Evolutionary conservation across 768 basidiomycete genomes (phyloP).

Genomic region (Lactarius trivialis): DNA sequence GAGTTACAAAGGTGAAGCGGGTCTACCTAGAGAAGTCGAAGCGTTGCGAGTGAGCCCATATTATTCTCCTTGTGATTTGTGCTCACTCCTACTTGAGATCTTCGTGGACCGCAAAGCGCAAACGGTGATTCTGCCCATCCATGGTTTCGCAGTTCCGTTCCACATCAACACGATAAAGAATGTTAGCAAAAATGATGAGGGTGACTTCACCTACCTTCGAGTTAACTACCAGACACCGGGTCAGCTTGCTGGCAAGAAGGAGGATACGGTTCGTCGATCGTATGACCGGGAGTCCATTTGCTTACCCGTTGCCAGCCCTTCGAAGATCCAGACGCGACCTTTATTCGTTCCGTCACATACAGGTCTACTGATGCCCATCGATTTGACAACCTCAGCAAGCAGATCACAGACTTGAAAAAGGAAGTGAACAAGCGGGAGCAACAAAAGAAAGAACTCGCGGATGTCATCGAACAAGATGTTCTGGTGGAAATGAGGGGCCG

Average conservation of each 20-base stretch:
- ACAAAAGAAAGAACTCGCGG: slow-evolving; percentile 97
- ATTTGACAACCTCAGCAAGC: slow-evolving; percentile 81
- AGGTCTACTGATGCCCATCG: slow-evolving; percentile 86
- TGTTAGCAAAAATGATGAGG: slow-evolving; percentile 94
- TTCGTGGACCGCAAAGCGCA: slow-evolving; percentile 85
- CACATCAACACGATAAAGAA: slow-evolving; percentile 99
- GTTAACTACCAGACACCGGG: slow-evolving; percentile 99
- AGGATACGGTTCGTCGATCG: slow-evolving; percentile 66
- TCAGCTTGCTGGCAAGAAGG: slow-evolving; percentile 95
- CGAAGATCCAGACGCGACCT: slow-evolving; percentile 93
- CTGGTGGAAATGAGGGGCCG: slow-evolving; percentile 85
- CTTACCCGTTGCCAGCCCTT: slow-evolving; percentile 55
- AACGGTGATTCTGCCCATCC: slow-evolving; percentile 85
- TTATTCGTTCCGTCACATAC: slow-evolving; percentile 92
- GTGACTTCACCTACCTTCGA: slow-evolving; percentile 87
- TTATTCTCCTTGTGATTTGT: neutral
- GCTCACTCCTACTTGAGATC: slow-evolving; percentile 46
- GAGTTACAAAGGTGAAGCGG: slow-evolving; percentile 93
- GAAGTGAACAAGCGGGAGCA: slow-evolving; percentile 95
- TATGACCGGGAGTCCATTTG: neutral
- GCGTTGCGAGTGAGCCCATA: slow-evolving; percentile 57
- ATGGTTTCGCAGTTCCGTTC: slow-evolving; percentile 95
- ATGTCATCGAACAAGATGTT: slow-evolving; percentile 92
- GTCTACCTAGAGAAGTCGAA: slow-evolving; percentile 79
- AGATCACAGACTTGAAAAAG: slow-evolving; percentile 94